These are phyloP conservation scores for Buddleja alternifolia DNA, from an alignment of 257 asterid species.

Conservation along the genomic window DNA sequence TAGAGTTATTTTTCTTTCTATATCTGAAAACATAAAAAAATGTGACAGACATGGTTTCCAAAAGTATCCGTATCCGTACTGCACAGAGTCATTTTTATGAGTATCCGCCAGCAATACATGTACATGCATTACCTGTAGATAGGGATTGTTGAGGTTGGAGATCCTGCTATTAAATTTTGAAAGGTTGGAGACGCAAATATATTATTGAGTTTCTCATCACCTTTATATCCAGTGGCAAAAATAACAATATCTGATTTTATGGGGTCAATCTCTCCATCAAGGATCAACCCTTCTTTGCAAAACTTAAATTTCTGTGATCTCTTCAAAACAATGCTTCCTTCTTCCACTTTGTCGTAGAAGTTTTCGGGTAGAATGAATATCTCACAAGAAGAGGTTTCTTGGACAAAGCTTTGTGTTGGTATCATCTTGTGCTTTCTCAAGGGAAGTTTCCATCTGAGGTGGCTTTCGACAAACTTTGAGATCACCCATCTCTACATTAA, in stretches of 20 bases:
- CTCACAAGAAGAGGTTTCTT: conserved; percentile 33
- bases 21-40: too few relatives aligned
- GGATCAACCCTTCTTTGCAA: conserved; percentile 34
- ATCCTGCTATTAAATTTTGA: conserved; percentile 35
- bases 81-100: too few relatives aligned
- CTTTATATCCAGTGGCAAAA: conserved; percentile 45
- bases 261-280: conserved; percentile 34
- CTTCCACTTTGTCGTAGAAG: conserved; percentile 41
- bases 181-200: conserved; percentile 37
- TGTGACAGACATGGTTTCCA: too few relatives aligned
- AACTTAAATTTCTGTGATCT: conserved; percentile 14
- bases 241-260: conserved; percentile 42
- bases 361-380: conserved; percentile 27
- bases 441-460: conserved; percentile 45
- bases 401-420: conserved; percentile 36
- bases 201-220: conserved; percentile 40
- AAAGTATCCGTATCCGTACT: too few relatives aligned
- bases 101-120: too few relatives aligned
- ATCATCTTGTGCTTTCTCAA: conserved; percentile 42
- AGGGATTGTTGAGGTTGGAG: conserved; percentile 33
- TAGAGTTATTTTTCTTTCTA: too few relatives aligned
- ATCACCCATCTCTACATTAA: conserved; percentile 44
- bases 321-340: conserved; percentile 42
- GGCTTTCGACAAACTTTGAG: conserved; percentile 42
- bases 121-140: conserved; percentile 37